Evolutionary conservation across 305 asterid genomes (phyloP).

Genomic region (Solanum chacoense): DNA sequence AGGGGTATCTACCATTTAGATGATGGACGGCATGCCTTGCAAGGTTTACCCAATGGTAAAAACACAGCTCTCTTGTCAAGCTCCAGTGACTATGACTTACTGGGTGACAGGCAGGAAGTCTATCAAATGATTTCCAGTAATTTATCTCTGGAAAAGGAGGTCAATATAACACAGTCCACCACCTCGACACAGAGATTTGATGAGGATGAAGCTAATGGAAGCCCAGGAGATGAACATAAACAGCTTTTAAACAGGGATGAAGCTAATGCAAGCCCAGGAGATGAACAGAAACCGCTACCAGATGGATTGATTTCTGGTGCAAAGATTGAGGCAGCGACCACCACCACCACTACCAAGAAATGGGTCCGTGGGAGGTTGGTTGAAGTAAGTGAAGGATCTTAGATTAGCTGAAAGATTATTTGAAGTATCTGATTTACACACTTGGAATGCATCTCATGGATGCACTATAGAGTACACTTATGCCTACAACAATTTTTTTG

Average conservation of each 20-base stretch:
- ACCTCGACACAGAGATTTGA: conserved; percentile 7
- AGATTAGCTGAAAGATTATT: conserved; percentile 9
- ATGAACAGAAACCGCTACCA: conserved; percentile 1
- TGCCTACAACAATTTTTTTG: neutral
- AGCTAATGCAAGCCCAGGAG: conserved; percentile 7
- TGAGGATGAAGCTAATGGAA: conserved; percentile 13
- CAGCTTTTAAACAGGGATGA: conserved; percentile 9
- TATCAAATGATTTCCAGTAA: conserved; percentile 12
- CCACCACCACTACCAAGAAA: conserved; percentile 32
- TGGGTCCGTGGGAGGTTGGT: conserved; percentile 87
- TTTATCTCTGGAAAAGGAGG: conserved; percentile 10
- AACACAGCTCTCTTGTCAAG: neutral
- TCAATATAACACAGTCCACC: conserved; percentile 4
- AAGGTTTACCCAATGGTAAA: conserved; percentile 27
- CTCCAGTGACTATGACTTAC: conserved; percentile 9
- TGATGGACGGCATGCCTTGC: conserved; percentile 12
- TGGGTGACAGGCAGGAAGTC: conserved; percentile 13
- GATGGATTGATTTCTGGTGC: conserved; percentile 14
- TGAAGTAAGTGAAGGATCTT: conserved; percentile 43
- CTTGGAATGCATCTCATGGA: neutral
- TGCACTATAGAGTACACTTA: neutral
- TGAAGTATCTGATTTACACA: neutral
- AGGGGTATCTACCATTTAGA: neutral
- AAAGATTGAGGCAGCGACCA: conserved; percentile 10
- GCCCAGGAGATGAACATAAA: neutral